These are phyloP conservation scores for Aspergillus hancockii DNA, from an alignment of 495 filamentous ascomycete genomes.

Conservation along the genomic window DNA sequence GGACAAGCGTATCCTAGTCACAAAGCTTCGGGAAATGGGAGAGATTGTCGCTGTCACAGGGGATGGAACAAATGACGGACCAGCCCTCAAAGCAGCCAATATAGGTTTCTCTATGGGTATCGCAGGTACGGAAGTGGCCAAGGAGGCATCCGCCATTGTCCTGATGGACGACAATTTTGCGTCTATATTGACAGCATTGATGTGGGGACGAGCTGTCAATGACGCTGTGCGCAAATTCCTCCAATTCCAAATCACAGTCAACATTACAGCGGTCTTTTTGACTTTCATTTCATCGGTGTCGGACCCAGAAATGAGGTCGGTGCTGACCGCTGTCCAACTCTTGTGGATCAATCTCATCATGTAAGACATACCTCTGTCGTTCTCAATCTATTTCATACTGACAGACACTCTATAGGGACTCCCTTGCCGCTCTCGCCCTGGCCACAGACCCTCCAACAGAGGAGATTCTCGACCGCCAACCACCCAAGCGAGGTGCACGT, in stretches of 20 bases:
- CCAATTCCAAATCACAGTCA: constrained; percentile 91
- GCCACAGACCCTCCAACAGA: constrained; percentile 83
- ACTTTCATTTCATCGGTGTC: constrained; percentile 82
- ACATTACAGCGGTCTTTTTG: constrained; percentile 80
- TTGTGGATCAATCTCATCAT: constrained; percentile 94
- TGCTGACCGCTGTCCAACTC: constrained; percentile 85
- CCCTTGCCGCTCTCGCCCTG: constrained; percentile 81
- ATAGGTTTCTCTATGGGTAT: constrained; percentile 80
- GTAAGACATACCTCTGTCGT: constrained; percentile 23
- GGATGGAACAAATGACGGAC: constrained; percentile 92
- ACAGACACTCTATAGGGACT: constrained; percentile 52
- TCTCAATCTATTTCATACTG: not conserved
- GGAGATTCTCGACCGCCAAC: constrained; percentile 77
- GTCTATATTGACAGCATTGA: constrained; percentile 84
- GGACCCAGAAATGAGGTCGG: constrained; percentile 62
- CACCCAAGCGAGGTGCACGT: constrained; percentile 73
- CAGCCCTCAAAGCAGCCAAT: constrained; percentile 87
- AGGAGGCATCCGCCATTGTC: constrained; percentile 92
- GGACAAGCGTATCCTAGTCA: constrained; percentile 70
- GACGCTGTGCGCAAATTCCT: constrained; percentile 86
- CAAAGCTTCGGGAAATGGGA: constrained; percentile 68
- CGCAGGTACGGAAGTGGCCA: constrained; percentile 88
- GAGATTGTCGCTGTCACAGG: constrained; percentile 91
- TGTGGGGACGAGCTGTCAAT: constrained; percentile 89
- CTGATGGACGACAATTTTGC: constrained; percentile 89